These are phyloP conservation scores for Fagopyrum tataricum DNA, from an alignment of 148 eudicot genomes.

Conservation along the genomic window DNA sequence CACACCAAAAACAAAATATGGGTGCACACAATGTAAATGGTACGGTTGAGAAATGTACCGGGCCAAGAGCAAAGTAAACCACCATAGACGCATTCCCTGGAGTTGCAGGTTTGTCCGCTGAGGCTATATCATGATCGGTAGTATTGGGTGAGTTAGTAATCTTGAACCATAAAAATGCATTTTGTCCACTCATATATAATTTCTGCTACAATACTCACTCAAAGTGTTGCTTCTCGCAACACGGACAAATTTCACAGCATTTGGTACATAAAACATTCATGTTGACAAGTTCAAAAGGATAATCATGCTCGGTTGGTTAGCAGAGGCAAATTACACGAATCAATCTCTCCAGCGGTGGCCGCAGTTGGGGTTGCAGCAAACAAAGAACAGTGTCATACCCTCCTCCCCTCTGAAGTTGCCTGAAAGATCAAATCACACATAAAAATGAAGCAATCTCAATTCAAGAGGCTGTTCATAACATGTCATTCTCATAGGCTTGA, in stretches of 20 bases:
- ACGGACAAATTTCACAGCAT: background rate
- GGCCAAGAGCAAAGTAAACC: no score
- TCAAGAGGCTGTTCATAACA: background rate
- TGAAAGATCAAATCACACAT: constrained; percentile 17
- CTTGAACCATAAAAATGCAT: no score
- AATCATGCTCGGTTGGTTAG: background rate
- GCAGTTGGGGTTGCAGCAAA: constrained; percentile 88
- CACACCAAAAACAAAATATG: no score
- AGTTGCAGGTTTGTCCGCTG: no score
- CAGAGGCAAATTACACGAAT: background rate
- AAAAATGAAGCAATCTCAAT: background rate
- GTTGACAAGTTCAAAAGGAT: background rate
- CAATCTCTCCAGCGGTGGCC: constrained; percentile 85
- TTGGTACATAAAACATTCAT: background rate
- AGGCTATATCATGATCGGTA: no score
- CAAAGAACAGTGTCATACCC: constrained; percentile 86
- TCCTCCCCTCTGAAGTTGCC: constrained; percentile 91
- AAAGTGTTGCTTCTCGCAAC: background rate
- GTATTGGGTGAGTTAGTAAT: no score
- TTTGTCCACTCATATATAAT: background rate
- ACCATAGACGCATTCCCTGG: no score
- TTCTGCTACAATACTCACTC: background rate
- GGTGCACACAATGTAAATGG: no score
- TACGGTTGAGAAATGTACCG: no score
- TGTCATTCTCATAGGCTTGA: background rate